These are phyloP conservation scores for Rhizopogon vulgaris DNA, from an alignment of 768 basidiomycete genomes.

Conservation along the genomic window DNA sequence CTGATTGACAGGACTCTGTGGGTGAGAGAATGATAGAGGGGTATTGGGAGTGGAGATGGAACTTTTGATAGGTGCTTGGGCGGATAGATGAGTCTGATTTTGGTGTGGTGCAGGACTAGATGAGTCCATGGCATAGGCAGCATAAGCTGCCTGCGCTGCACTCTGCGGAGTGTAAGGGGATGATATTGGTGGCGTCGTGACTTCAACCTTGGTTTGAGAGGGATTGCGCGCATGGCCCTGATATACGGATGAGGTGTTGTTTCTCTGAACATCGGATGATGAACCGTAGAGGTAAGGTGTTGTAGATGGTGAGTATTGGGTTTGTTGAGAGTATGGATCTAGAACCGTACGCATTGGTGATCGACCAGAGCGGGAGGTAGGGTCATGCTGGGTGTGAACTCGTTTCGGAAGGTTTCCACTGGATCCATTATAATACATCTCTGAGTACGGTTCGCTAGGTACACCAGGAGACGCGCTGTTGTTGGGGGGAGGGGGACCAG, in stretches of 20 bases:
- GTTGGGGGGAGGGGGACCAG: constrained; percentile 26
- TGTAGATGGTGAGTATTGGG: constrained; percentile 52
- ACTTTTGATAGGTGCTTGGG: constrained; percentile 43
- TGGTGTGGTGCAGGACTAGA: constrained; percentile 56
- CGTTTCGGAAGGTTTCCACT: constrained; percentile 47
- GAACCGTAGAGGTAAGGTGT: constrained; percentile 38
- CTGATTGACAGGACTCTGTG: constrained; percentile 44
- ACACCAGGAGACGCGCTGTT: constrained; percentile 28
- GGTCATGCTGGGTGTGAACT: constrained; percentile 48
- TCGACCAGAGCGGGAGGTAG: constrained; percentile 43
- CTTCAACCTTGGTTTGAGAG: constrained; percentile 51
- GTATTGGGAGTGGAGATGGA: constrained; percentile 67
- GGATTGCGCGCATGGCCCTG: constrained; percentile 52
- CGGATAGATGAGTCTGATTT: constrained; percentile 45
- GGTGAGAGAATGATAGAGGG: constrained; percentile 61
- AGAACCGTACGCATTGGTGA: constrained; percentile 63
- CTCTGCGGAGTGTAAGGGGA: constrained; percentile 55
- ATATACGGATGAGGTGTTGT: constrained; percentile 34
- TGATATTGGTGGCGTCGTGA: constrained; percentile 39
- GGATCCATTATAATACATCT: constrained; percentile 57
- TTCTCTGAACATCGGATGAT: constrained; percentile 35
- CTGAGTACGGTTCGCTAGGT: constrained; percentile 43
- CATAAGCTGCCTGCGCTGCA: constrained; percentile 35
- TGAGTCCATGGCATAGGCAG: constrained; percentile 58
- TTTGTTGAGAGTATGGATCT: constrained; percentile 68